A percentile compares a stretch with the other conserved stretches of the same genome.
Evolutionary conservation across 495 filamentous ascomycete species (phyloP).

Genomic region (Penicillium diatomitis): DNA sequence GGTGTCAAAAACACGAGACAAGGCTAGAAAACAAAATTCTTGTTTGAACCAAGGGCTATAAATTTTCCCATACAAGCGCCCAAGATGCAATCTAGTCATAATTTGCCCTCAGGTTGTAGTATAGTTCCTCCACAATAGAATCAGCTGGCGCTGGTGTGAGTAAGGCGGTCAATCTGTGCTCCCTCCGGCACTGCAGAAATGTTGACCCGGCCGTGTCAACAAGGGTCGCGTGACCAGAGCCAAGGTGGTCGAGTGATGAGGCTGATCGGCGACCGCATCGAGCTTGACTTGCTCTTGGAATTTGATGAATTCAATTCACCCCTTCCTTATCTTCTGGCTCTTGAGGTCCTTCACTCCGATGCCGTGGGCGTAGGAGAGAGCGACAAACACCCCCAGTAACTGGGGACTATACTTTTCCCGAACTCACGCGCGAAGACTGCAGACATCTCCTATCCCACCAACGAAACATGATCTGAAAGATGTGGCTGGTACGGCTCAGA

Average conservation of each 20-base stretch:
- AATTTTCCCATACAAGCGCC: too few relatives aligned
- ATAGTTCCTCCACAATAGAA: too few relatives aligned
- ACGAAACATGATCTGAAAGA: background rate
- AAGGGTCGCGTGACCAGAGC: background rate
- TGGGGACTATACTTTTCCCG: background rate
- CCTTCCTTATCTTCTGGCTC: background rate
- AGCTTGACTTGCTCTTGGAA: background rate
- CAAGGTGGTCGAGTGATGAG: background rate
- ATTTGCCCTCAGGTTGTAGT: too few relatives aligned
- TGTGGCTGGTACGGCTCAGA: background rate
- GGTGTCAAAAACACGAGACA: too few relatives aligned
- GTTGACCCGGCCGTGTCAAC: too few relatives aligned
- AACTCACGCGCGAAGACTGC: background rate
- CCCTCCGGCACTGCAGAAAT: background rate
- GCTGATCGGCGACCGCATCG: too few relatives aligned
- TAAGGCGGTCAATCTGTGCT: background rate
- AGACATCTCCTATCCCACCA: background rate
- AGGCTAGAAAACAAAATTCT: too few relatives aligned
- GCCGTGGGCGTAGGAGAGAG: background rate
- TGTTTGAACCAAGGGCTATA: too few relatives aligned
- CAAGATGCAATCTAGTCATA: too few relatives aligned
- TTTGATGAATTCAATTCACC: background rate
- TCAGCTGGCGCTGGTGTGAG: too few relatives aligned
- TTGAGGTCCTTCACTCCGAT: background rate
- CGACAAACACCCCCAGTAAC: background rate